Base-by-base conservation (phyloP, 1,284 basidiomycete genomes). In the Pascua guehoae region DNA sequence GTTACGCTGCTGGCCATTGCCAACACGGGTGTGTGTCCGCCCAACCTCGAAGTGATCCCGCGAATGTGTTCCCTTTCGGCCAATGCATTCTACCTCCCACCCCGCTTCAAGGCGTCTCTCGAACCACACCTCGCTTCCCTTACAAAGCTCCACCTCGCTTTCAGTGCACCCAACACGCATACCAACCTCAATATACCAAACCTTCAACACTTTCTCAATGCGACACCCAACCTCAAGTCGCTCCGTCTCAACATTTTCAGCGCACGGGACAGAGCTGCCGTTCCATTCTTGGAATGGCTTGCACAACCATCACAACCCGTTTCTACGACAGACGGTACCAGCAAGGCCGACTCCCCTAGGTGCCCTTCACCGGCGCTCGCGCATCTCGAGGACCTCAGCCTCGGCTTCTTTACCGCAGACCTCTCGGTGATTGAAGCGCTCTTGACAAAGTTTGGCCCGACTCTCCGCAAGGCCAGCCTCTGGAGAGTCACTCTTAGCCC, bases 241-340 rank as follows among this genome's bases (percentile, higher is more conserved):
- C 53, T 61, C 10, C 54, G 59, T 17, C n/a, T 61, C 17, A 61
- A 61, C 49, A 12, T 40, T 11, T 14, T 40, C 24, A 7, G 24
- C 24, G 24, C 4, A 32, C 24, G 24, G 7, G 18, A n/a, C n/a
- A 14, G 11, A 24, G 8, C 16, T 5, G 15, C 14, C 4, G 16
- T 11, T 36, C 3, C 15, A 1, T 41, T 51, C 40, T 17, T 53
- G 39, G 12, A 16, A 8, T 57, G 51, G 50, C 47, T 57, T 5
- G 41, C 41, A 4, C 32, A 17, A 45, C 51, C 15, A 32, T 37
- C 46, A 47, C 41, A 40, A 51, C 32, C 50, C 16, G 37, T 24
- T 15, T 9, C 12, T 14, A 38, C 17, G 41, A 36, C 50, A 38
- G 40, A 43, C 10, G 50, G 40, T 7, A 12, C 14, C 10, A 37